phyloP scores from a whole-genome alignment of 1,139 yeast genomes.

The Candida tetrigidarum region DNA sequence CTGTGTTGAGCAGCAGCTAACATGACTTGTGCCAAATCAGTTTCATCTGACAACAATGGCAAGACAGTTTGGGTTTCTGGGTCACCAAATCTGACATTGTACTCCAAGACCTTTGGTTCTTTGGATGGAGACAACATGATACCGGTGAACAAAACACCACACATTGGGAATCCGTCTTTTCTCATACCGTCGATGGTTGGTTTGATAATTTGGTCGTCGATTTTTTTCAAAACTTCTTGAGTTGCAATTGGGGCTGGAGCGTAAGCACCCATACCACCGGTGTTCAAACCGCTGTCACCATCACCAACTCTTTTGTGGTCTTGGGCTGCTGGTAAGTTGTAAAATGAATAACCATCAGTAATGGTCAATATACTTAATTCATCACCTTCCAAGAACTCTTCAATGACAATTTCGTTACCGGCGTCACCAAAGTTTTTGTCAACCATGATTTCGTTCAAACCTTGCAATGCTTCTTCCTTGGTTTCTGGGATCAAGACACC shows the following conservation, averaged over 20 bases:
- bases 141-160: slow-evolving; percentile 97
- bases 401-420: slow-evolving; percentile 96
- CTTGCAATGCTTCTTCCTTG: slow-evolving; percentile 83
- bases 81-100: slow-evolving; percentile 98
- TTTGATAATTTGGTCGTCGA: slow-evolving; percentile 73
- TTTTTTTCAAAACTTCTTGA: slow-evolving; percentile 65
- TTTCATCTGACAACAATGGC: slow-evolving; percentile 79
- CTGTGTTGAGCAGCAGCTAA: slow-evolving; percentile 95
- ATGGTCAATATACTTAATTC: slow-evolving; percentile 92
- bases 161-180: slow-evolving; percentile 92
- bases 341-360: slow-evolving; percentile 91
- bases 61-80: slow-evolving; percentile 98
- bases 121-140: slow-evolving; percentile 84
- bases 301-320: slow-evolving; percentile 97
- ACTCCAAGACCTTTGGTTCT: slow-evolving; percentile 91
- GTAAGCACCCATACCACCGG: slow-evolving; percentile 99
- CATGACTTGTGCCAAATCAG: slow-evolving; percentile 91
- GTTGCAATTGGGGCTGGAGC: slow-evolving; percentile 97
- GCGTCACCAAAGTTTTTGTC: slow-evolving; percentile 89
- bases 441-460: slow-evolving; percentile 88
- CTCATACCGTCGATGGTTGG: slow-evolving; percentile 98
- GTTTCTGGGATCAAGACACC: slow-evolving; percentile 93
- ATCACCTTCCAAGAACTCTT: slow-evolving; percentile 95
- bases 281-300: slow-evolving; percentile 91
- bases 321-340: slow-evolving; percentile 96